phyloP scores from a whole-genome alignment of 2,329 filamentous ascomycete genomes.

The Mycosphaerelloides madeirae region DNA sequence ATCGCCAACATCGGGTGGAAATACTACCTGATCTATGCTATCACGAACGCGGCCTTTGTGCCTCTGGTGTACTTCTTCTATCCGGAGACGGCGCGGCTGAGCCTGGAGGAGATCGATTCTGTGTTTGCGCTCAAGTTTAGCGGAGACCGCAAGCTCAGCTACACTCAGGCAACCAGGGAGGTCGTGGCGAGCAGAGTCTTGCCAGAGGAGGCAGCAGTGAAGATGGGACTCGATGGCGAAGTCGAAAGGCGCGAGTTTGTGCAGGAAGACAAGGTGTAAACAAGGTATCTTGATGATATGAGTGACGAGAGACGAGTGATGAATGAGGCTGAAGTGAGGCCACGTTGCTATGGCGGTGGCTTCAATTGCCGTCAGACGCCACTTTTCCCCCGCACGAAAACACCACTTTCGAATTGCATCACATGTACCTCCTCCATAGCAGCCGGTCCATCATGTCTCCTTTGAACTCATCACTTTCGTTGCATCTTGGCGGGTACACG shows the following conservation, averaged over 20 bases:
- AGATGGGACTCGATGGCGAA: neutral
- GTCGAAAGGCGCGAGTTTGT: neutral
- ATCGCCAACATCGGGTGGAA: slow-evolving; percentile 2
- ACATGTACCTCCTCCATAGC: too few species aligned
- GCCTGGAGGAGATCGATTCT: slow-evolving; percentile 31
- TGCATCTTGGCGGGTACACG: too few species aligned
- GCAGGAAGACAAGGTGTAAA: neutral
- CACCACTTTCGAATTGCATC: too few species aligned
- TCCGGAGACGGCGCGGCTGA: slow-evolving; percentile 27
- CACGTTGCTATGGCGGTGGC: too few species aligned
- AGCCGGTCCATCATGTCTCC: too few species aligned
- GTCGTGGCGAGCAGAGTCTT: neutral
- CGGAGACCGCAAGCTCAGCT: neutral
- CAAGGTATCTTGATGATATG: too few species aligned
- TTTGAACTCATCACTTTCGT: too few species aligned
- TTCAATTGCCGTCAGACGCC: too few species aligned
- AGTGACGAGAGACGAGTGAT: too few species aligned
- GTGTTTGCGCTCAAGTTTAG: slow-evolving; percentile 16
- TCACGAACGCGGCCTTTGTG: slow-evolving; percentile 2
- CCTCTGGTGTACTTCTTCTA: slow-evolving; percentile 28
- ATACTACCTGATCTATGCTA: slow-evolving; percentile 1
- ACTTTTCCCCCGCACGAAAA: too few species aligned
- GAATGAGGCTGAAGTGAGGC: too few species aligned
- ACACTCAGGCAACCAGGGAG: neutral
- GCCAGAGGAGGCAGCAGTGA: neutral